Base-by-base conservation (phyloP, 768 basidiomycete genomes). In the Trametes elegans region DNA sequence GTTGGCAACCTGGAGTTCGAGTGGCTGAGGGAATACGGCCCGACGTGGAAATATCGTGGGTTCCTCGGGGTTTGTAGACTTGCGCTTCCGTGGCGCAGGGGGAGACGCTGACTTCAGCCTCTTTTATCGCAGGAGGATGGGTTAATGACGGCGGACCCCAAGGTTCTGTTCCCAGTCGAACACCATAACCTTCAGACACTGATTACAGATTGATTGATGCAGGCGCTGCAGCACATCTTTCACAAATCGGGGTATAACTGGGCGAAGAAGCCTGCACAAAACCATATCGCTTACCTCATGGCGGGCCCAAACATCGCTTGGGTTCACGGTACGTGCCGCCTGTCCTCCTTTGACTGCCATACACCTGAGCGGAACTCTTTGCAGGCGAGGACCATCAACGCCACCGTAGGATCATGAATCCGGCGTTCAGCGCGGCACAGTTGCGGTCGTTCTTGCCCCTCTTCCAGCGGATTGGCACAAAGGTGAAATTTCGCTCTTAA, bases 221-320 rank as follows among this genome's bases (percentile, higher is more conserved):
- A 68, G 54, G 66, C 64, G 0, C 23, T 68, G 29, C 68, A 68
- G 23, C 61, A 65, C 32, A 62, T 66, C 16, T 59, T 57, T 13
- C 62, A 69, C 14, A 61, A 60, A n/a, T 61, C 66, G 3, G 62
- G 59, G n/a, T 66, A 66, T 42, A 57, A 53, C 41, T 69, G 62
- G 45, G 41, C 39, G 26, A 65, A 66, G 45, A 53, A 49, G 27
- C 1, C 29, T 56, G 53, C 34, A 3, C 32, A 51, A 21, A 59
- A 55, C 38, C 39, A 47, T 7, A 24, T 48, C 7, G 13, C 14
- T 5, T 47, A 31, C 9, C 11, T 59, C 14, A 13, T 52, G 18
- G 16, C 23, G 2, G 58, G 58, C 0, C 49, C 58, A 1, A 38
- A 49, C 6, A 55, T 59, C 18, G 39, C 39, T 1, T 45, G 39